These are phyloP conservation scores for Debaryomyces hansenii DNA, from an alignment of 805 yeast species.

Conservation along the genomic window DNA sequence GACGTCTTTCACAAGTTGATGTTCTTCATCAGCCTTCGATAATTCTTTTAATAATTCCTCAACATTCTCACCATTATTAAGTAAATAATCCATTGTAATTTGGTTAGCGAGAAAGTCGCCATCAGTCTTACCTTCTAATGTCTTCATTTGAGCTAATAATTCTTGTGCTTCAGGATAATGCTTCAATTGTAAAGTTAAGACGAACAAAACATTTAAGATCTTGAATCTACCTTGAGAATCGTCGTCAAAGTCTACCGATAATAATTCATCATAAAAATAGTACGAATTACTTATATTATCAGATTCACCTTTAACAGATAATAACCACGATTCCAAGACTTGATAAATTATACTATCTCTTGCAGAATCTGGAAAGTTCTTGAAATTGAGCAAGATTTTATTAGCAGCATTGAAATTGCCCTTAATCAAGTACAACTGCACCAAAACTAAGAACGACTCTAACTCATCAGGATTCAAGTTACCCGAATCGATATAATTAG, in stretches of 20 bases:
- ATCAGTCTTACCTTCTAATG: slow-evolving; percentile 36
- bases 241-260: slow-evolving; percentile 47
- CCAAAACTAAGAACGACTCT: slow-evolving; percentile 41
- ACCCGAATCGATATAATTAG: slow-evolving; percentile 24
- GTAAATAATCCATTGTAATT: slow-evolving; percentile 59
- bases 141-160: slow-evolving; percentile 43
- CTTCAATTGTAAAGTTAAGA: slow-evolving; percentile 73
- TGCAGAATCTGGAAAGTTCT: slow-evolving; percentile 32
- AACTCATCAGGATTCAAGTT: slow-evolving; percentile 29
- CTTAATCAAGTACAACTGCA: slow-evolving; percentile 39
- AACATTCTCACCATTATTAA: slow-evolving; percentile 41
- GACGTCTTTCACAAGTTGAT: slow-evolving; percentile 58
- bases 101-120: slow-evolving; percentile 62
- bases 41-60: slow-evolving; percentile 48
- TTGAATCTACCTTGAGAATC: slow-evolving; percentile 35
- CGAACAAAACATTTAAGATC: slow-evolving; percentile 59
- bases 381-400: slow-evolving; percentile 30
- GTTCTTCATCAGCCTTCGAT: slow-evolving; percentile 49
- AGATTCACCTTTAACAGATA: slow-evolving; percentile 38
- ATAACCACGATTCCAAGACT: slow-evolving; percentile 72
- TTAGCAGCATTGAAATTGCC: slow-evolving; percentile 36
- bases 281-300: slow-evolving; percentile 42
- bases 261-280: slow-evolving; percentile 79
- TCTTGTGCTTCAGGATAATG: slow-evolving; percentile 83
- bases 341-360: slow-evolving; percentile 74